Evolutionary conservation across 225 moss, liverwort and hornwort genomes (phyloP).

Genomic region (Marchantia paleacea): DNA sequence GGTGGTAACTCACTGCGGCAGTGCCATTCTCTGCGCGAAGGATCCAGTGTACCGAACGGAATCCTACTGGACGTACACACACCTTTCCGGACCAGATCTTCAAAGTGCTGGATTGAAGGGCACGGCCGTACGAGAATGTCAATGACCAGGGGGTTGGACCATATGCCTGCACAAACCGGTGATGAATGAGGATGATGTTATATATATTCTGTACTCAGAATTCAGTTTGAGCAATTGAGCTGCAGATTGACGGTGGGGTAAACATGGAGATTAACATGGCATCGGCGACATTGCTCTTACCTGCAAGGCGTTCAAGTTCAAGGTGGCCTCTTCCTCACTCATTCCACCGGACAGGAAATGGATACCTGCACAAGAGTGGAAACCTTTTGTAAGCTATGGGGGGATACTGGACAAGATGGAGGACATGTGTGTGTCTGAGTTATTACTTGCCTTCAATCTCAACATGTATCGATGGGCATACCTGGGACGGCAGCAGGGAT

Average conservation of each 20-base stretch:
- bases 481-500: constrained; percentile 93
- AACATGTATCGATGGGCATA: constrained; percentile 31
- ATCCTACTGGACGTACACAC: not conserved
- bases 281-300: constrained; percentile 21
- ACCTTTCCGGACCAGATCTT: constrained; percentile 97
- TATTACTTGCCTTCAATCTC: no score
- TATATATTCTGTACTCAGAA: no score
- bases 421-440: no score
- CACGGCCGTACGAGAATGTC: constrained; percentile 94
- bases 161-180: constrained; percentile 44
- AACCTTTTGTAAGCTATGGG: not conserved
- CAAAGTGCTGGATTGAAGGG: constrained; percentile 92
- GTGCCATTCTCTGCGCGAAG: no score
- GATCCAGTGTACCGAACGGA: not conserved
- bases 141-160: constrained; percentile 96
- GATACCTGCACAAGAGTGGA: constrained; percentile 54
- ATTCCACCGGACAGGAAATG: constrained; percentile 98
- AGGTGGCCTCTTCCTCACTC: constrained; percentile 98
- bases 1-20: not conserved
- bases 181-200: not conserved
- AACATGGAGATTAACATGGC: not conserved
- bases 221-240: no score
- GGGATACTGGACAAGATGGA: no score
- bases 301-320: constrained; percentile 95
- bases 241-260: no score